These are phyloP conservation scores for Lentinula detonsa DNA, from an alignment of 768 basidiomycete species.

Conservation along the genomic window DNA sequence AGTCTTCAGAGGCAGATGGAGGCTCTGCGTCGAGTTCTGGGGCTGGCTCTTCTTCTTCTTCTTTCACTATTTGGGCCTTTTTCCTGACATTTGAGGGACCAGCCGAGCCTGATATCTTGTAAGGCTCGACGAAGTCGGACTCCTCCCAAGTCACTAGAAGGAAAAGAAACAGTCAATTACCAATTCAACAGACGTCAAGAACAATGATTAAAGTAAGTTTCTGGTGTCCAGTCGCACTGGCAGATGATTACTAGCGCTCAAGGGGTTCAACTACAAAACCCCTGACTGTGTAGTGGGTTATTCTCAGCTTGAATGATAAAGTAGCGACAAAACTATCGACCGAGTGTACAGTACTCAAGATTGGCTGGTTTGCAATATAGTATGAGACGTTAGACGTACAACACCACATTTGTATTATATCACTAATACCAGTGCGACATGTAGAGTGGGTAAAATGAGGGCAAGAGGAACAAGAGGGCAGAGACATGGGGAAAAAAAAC, in stretches of 20 bases:
- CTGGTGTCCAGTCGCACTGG: not conserved
- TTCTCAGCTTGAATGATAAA: not conserved
- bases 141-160: conserved; percentile 71
- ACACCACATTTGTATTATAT: not conserved
- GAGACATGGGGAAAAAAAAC: conserved; percentile 14
- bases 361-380: not conserved
- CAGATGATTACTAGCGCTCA: not conserved
- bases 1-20: conserved; percentile 5
- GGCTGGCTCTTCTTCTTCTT: conserved; percentile 39
- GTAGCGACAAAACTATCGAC: not conserved
- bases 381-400: not conserved
- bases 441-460: not conserved
- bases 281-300: not conserved
- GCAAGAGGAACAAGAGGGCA: not conserved
- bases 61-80: conserved; percentile 20
- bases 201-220: not conserved
- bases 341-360: not conserved
- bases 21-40: conserved; percentile 5
- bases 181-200: conserved; percentile 11
- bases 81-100: conserved; percentile 21
- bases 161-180: conserved; percentile 18
- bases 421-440: conserved; percentile 3
- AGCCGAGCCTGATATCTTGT: conserved; percentile 15
- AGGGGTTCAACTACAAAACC: not conserved
- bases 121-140: conserved; percentile 42